Evolutionary conservation across 768 basidiomycete species (phyloP).

Genomic region (Serendipita indica): DNA sequence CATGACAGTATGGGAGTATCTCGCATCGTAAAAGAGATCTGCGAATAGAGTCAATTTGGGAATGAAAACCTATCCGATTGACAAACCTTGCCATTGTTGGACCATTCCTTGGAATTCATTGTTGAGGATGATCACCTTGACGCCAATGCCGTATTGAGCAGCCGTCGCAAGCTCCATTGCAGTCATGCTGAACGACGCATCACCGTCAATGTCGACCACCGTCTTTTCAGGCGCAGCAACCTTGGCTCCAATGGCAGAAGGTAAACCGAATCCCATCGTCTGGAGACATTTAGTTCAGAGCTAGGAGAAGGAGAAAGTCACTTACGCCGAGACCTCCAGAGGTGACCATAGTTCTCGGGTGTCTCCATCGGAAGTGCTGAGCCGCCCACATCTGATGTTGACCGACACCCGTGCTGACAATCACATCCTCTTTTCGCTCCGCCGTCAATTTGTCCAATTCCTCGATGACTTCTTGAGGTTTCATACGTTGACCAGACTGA

Average conservation of each 20-base stretch:
- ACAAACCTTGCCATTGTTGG: conserved; percentile 89
- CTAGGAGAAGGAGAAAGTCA: conserved; percentile 16
- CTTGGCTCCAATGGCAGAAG: conserved; percentile 90
- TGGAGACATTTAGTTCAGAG: conserved; percentile 20
- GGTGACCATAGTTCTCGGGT: conserved; percentile 77
- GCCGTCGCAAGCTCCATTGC: conserved; percentile 98
- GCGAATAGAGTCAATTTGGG: background rate
- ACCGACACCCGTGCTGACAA: conserved; percentile 89
- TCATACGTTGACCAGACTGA: conserved; percentile 50
- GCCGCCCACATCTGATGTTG: conserved; percentile 99
- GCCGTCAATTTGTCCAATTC: conserved; percentile 73
- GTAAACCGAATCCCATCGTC: conserved; percentile 98
- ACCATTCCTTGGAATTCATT: conserved; percentile 99
- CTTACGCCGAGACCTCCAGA: conserved; percentile 88
- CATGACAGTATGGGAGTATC: conserved; percentile 97
- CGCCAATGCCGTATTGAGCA: conserved; percentile 78
- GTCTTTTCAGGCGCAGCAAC: conserved; percentile 87
- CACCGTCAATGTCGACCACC: conserved; percentile 93
- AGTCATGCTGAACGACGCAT: conserved; percentile 98
- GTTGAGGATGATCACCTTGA: conserved; percentile 86
- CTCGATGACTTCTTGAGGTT: conserved; percentile 94
- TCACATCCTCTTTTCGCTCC: conserved; percentile 68
- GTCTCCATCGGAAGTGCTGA: conserved; percentile 81
- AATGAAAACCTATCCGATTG: background rate
- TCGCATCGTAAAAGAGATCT: conserved; percentile 91